These are phyloP conservation scores for Debaryomyces hansenii DNA, from an alignment of 805 yeast genomes.

Conservation along the genomic window DNA sequence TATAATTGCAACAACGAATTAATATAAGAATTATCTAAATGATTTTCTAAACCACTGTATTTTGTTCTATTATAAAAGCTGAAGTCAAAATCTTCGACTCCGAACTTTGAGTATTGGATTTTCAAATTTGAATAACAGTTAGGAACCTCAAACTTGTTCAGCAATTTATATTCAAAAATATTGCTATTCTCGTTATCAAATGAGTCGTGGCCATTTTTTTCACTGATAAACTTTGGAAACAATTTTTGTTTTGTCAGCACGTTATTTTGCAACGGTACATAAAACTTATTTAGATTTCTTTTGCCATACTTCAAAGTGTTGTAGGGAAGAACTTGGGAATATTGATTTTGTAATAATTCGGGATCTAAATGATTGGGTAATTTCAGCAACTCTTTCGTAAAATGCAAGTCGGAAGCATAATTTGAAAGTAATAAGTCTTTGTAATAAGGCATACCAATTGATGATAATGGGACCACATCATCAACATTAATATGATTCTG, in stretches of 20 bases:
- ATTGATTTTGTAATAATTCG: conserved; percentile 35
- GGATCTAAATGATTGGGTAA: conserved; percentile 56
- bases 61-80: conserved; percentile 73
- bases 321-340: conserved; percentile 36
- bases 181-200: conserved; percentile 19
- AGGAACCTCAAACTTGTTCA: conserved; percentile 44
- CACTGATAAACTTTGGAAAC: conserved; percentile 63
- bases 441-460: conserved; percentile 86
- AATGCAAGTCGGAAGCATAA: conserved; percentile 68
- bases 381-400: conserved; percentile 60
- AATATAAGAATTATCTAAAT: conserved; percentile 68
- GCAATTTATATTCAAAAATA: conserved; percentile 10
- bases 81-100: conserved; percentile 93
- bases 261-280: conserved; percentile 32
- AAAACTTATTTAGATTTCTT: conserved; percentile 48
- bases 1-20: conserved; percentile 80
- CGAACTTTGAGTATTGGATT: conserved; percentile 83
- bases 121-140: conserved; percentile 73
- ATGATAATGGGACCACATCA: conserved; percentile 58
- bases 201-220: conserved; percentile 23
- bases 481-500: conserved; percentile 32
- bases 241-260: conserved; percentile 4
- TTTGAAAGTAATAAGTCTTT: conserved; percentile 73
- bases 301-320: conserved; percentile 57
- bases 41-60: conserved; percentile 83